A percentile compares a stretch with the other conserved stretches of the same genome.
Evolutionary conservation across 768 basidiomycete species (phyloP).

Genomic region (Leccinum fibrillosum): DNA sequence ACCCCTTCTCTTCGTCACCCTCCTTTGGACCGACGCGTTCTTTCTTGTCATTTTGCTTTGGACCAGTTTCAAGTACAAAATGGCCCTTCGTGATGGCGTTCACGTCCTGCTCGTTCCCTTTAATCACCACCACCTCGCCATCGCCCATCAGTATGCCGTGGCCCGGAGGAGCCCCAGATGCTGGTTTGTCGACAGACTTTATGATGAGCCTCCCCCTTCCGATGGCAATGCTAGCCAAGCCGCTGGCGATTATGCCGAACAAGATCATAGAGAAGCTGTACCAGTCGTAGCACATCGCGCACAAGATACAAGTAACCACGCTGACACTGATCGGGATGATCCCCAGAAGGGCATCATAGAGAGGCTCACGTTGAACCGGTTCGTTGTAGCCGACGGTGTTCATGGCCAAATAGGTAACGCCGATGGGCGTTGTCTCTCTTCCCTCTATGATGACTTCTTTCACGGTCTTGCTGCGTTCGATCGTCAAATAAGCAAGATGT

Average conservation of each 20-base stretch:
- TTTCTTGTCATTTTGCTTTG: too few species aligned
- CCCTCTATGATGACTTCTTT: not conserved
- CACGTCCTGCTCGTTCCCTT: constrained; percentile 27
- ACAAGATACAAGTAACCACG: constrained; percentile 21
- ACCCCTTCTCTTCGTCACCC: not conserved
- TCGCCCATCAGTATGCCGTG: constrained; percentile 26
- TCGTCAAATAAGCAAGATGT: constrained; percentile 28
- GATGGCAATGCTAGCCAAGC: constrained; percentile 23
- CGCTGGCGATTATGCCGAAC: constrained; percentile 31
- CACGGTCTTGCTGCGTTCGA: constrained; percentile 12
- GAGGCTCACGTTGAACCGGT: not conserved
- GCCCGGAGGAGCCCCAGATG: constrained; percentile 22
- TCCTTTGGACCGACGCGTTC: not conserved
- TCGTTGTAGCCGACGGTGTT: not conserved
- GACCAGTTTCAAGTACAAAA: constrained; percentile 21
- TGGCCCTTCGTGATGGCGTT: constrained; percentile 28
- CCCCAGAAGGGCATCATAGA: constrained; percentile 9
- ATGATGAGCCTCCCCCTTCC: constrained; percentile 25
- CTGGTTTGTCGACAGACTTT: constrained; percentile 11
- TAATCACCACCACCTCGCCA: constrained; percentile 24
- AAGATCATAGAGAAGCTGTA: constrained; percentile 31
- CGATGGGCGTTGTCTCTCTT: constrained; percentile 1
- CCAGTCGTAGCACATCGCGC: constrained; percentile 28
- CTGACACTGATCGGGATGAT: constrained; percentile 26
- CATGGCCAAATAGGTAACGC: constrained; percentile 24